Evolutionary conservation across 306 rosid genomes (phyloP), one percentile per base, ranked within the genome.

Genomic region (Urtica urens): DNA sequence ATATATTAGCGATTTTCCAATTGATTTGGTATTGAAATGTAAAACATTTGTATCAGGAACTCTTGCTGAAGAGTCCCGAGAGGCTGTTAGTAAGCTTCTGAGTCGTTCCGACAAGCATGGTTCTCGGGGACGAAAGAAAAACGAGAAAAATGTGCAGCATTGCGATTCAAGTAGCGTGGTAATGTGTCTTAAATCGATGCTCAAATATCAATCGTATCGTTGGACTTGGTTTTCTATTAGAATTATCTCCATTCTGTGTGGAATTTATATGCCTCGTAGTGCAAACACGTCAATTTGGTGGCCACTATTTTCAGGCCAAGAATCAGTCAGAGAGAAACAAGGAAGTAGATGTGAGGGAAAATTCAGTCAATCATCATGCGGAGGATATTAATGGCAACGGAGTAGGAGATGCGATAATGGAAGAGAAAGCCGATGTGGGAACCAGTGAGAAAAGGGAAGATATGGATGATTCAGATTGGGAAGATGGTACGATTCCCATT

Each of bases 381-480:
- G 83, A 70, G 62, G 49, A 56, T 50, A 74, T 48, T 46, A 63
- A 50, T 22, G 69, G 74, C 52, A 46, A 66, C 56, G 55, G 55
- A 69, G 59, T 64, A 62, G 62, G 75, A 43, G 23, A 3, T 33
- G 63, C 23, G 47, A 37, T 66, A 2, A 23, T 34, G 6, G 72
- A 70, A 34, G 72, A 53, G 26, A 65, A 67, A 39, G 56, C 52
- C 72, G 67, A 47, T 40, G 62, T 33, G 56, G 59, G 23, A 62
- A 21, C 37, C 50, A 27, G 50, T 16, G 68, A 84, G 11, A 57
- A 57, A 35, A 49, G 26, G 67, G 88, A 73, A 51, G 93, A 83
- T 37, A 43, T 76, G 60, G 49, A 76, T 69, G 87, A 84, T 65
- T 68, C 77, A 0, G 93, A 84, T 68, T 84, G 95, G 97, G 95